These are phyloP conservation scores for Mycena rosella DNA, from an alignment of 768 basidiomycete species.

Conservation along the genomic window DNA sequence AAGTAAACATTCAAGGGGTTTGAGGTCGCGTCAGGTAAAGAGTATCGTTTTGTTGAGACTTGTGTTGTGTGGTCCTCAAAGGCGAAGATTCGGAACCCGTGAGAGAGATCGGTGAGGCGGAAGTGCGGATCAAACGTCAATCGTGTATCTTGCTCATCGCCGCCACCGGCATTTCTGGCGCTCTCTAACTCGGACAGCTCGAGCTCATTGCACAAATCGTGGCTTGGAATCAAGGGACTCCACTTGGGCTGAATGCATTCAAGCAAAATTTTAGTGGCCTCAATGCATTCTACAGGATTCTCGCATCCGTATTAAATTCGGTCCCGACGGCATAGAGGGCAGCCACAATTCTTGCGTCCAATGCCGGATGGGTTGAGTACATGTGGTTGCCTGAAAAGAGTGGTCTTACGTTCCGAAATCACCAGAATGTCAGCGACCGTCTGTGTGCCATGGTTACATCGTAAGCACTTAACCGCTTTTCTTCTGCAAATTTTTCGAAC, in stretches of 20 bases:
- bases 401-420: not conserved
- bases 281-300: conserved; percentile 9
- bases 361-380: not conserved
- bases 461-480: not conserved
- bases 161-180: not conserved
- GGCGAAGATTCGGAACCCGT: conserved; percentile 22
- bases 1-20: not conserved
- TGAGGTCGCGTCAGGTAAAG: not conserved
- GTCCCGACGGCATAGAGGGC: no score
- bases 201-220: conserved; percentile 4
- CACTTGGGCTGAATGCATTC: conserved; percentile 18
- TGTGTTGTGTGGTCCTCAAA: not conserved
- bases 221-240: not conserved
- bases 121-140: conserved; percentile 16
- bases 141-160: not conserved
- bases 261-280: not conserved
- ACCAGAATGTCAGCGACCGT: not conserved
- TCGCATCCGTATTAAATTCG: conserved; percentile 1
- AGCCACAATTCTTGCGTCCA: no score
- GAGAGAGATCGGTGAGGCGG: conserved; percentile 2
- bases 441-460: not conserved
- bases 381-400: not conserved
- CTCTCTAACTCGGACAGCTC: not conserved
- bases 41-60: conserved; percentile 1
- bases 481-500: not conserved